Percentiles rank a stretch among this genome's conserved stretches.
Conservation (phyloP, 352 stramenopile species). For the Pythium folliculosum region DNA sequence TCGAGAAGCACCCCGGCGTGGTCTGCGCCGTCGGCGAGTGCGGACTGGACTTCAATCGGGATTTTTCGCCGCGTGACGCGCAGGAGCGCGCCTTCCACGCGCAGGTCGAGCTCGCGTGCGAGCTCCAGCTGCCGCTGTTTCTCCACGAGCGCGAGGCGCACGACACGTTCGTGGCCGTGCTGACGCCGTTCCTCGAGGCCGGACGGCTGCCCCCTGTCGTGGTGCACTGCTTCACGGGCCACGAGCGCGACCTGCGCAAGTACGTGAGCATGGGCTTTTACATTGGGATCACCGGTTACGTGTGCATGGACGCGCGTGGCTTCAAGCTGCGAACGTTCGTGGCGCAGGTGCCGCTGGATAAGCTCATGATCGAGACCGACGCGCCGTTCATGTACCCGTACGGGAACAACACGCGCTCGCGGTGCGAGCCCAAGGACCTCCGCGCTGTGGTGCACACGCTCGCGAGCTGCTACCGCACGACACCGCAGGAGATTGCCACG, state of each 20-base stretch:
- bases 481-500: conserved; percentile 40
- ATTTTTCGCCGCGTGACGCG: conserved; percentile 91
- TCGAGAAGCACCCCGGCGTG: conserved; percentile 40
- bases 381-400: conserved; percentile 80
- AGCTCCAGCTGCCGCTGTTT: conserved; percentile 91
- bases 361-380: conserved; percentile 76
- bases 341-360: conserved; percentile 46
- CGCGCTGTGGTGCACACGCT: conserved; percentile 61
- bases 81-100: conserved; percentile 87
- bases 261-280: conserved; percentile 71
- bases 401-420: conserved; percentile 34
- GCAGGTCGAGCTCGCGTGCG: conserved; percentile 88
- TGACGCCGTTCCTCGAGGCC: conserved; percentile 49
- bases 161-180: conserved; percentile 47
- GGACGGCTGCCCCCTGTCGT: conserved; percentile 50
- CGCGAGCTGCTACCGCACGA: conserved; percentile 42
- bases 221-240: conserved; percentile 79
- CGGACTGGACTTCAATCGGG: conserved; percentile 95
- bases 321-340: conserved; percentile 47
- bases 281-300: conserved; percentile 72
- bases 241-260: conserved; percentile 43
- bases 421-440: conserved; percentile 72
- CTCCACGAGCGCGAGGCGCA: conserved; percentile 88
- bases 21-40: conserved; percentile 94
- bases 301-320: conserved; percentile 65